These are phyloP conservation scores for Podospora sp. DNA, from an alignment of 495 filamentous ascomycete genomes.

Conservation along the genomic window DNA sequence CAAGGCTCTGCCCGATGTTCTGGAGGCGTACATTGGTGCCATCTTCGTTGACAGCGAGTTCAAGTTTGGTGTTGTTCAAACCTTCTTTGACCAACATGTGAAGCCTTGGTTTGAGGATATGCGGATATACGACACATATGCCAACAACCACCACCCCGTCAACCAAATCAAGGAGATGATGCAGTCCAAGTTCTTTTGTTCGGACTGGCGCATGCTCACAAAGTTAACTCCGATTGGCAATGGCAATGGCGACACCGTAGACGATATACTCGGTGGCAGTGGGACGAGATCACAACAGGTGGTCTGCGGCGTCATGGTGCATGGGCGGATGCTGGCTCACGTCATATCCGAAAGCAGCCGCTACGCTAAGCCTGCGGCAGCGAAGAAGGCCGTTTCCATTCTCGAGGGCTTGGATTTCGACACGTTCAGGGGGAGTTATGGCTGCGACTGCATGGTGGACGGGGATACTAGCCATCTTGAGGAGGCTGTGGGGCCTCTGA, in stretches of 20 bases:
- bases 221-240: conserved; percentile 22
- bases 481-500: conserved; percentile 20
- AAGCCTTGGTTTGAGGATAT: conserved; percentile 85
- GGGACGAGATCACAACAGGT: conserved; percentile 50
- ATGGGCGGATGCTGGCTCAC: conserved; percentile 66
- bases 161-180: conserved; percentile 50
- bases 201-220: conserved; percentile 44
- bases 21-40: conserved; percentile 89
- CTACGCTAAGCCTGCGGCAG: conserved; percentile 74
- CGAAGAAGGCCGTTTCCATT: conserved; percentile 62
- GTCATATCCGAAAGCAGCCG: conserved; percentile 62
- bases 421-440: conserved; percentile 63
- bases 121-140: conserved; percentile 83
- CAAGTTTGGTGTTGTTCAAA: conserved; percentile 69
- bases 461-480: conserved; percentile 3
- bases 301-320: conserved; percentile 76
- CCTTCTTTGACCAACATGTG: conserved; percentile 75
- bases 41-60: conserved; percentile 91
- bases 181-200: conserved; percentile 49
- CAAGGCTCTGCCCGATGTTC: conserved; percentile 84
- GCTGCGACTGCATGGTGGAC: conserved; percentile 61
- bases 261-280: conserved; percentile 31
- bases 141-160: conserved; percentile 84
- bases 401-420: conserved; percentile 59
- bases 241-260: not conserved